Conservation (phyloP, 768 basidiomycete species). For the Pisolithus tinctorius region DNA sequence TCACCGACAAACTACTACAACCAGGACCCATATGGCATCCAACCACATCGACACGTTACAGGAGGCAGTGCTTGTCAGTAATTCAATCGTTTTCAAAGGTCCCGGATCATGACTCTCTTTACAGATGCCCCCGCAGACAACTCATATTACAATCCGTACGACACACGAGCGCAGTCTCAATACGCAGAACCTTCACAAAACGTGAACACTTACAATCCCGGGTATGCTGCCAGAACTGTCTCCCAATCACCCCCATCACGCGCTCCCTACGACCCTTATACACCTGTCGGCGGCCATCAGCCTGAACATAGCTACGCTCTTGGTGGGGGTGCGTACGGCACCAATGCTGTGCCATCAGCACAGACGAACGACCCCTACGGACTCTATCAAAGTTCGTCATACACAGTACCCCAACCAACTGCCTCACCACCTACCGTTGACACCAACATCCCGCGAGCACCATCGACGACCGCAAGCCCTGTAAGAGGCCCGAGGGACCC, state of each 20-base stretch:
- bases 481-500: slow-evolving; percentile 37
- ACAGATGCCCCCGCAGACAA: slow-evolving; percentile 49
- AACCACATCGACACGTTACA: slow-evolving; percentile 46
- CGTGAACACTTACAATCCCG: slow-evolving; percentile 35
- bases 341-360: slow-evolving; percentile 37
- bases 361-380: slow-evolving; percentile 27
- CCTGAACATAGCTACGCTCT: slow-evolving; percentile 50
- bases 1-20: slow-evolving; percentile 15
- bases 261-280: slow-evolving; percentile 7
- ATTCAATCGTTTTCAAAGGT: background rate
- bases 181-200: slow-evolving; percentile 25
- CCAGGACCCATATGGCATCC: slow-evolving; percentile 23
- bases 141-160: slow-evolving; percentile 51
- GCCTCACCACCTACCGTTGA: slow-evolving; percentile 36
- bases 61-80: slow-evolving; percentile 51
- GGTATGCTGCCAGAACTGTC: slow-evolving; percentile 6
- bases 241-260: slow-evolving; percentile 11
- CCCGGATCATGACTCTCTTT: slow-evolving; percentile 4
- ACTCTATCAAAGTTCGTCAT: slow-evolving; percentile 13
- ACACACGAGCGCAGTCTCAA: slow-evolving; percentile 25
- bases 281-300: slow-evolving; percentile 13
- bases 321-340: slow-evolving; percentile 51
- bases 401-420: slow-evolving; percentile 23
- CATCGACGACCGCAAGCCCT: slow-evolving; percentile 29
- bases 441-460: slow-evolving; percentile 24